Evolutionary conservation across 108 stramenopile species (phyloP), one percentile per base, ranked within the genome.

Genomic region (Licmophora abbreviata): DNA sequence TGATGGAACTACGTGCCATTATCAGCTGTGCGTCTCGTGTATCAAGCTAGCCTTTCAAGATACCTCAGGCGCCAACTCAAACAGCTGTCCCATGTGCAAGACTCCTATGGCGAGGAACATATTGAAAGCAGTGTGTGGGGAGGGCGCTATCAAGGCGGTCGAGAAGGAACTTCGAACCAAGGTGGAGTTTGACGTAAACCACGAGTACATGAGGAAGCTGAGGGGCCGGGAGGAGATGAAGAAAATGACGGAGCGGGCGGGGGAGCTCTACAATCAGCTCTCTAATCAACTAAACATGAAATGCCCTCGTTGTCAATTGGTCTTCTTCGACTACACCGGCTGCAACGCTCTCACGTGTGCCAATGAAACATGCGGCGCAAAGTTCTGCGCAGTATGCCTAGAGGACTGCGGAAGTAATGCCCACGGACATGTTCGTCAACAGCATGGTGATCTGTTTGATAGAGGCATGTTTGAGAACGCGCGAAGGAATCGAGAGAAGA

Each of bases 271-370:
- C 58, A 68, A 73, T 29, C 42, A 65, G 3, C 41, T 69, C 6
- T 34, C 68, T 2, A 59, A 73, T n/a, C 20, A 51, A 15, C 29
- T 73, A 14, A 73, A 65, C 26, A 58, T 73, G 28, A 63, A 65
- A 36, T 73, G 72, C 33, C 72, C 72, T 8, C 41, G 72, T 17
- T 73, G 72, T 47, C 10, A 55, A 18, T 14, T 28, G 10, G 72
- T 48, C 29, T 73, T 73, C 34, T 17, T 51, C 51, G 72, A 73
- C 48, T 73, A 73, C 40, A 58, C 54, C n/a, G 72, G 72, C n/a
- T 73, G 72, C 42, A 69, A 73, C 29, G 72, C 72, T 18, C 49
- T 73, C 32, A 64, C 24, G 7, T 73, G 72, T 29, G 50, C 29
- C 6, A 32, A 29, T 20, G 35, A 54, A 9, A 29, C 22, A 17